A percentile compares a stretch with the other conserved stretches of the same genome.
These are phyloP conservation scores for Trichoderma citrinoviride DNA, from an alignment of 2,329 filamentous ascomycete species.

Conservation along the genomic window DNA sequence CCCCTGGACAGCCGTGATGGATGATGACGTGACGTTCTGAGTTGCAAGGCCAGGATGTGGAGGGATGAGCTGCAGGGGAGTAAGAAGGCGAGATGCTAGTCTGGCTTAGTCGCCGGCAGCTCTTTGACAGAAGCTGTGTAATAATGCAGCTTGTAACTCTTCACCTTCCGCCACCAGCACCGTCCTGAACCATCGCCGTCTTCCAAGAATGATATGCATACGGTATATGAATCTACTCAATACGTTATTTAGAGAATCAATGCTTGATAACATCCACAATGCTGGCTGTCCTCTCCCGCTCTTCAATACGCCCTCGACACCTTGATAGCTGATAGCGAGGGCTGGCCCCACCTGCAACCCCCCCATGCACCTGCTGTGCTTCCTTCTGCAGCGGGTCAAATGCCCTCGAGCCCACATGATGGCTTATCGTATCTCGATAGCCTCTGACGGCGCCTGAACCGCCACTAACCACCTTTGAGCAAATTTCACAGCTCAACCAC, in stretches of 20 bases:
- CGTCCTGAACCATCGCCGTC: too few species aligned
- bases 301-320: too few species aligned
- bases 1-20: background rate
- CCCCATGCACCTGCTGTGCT: background rate
- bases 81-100: background rate
- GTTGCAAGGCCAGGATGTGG: background rate
- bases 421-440: background rate
- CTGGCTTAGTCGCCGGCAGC: too few species aligned
- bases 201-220: too few species aligned
- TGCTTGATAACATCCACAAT: background rate
- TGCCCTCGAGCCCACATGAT: constrained; percentile 22
- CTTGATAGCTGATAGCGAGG: background rate
- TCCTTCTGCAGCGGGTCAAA: constrained; percentile 22
- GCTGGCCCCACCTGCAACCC: background rate
- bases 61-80: constrained; percentile 13
- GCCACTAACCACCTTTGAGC: background rate
- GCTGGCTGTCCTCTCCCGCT: background rate
- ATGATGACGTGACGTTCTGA: constrained; percentile 11
- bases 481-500: background rate
- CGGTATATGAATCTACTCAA: too few species aligned
- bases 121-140: too few species aligned
- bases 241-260: too few species aligned
- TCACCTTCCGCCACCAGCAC: too few species aligned
- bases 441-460: background rate
- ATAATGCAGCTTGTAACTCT: too few species aligned